These are phyloP conservation scores for Xylaria sp. DNA, from an alignment of 2,329 filamentous ascomycete genomes.

Conservation along the genomic window DNA sequence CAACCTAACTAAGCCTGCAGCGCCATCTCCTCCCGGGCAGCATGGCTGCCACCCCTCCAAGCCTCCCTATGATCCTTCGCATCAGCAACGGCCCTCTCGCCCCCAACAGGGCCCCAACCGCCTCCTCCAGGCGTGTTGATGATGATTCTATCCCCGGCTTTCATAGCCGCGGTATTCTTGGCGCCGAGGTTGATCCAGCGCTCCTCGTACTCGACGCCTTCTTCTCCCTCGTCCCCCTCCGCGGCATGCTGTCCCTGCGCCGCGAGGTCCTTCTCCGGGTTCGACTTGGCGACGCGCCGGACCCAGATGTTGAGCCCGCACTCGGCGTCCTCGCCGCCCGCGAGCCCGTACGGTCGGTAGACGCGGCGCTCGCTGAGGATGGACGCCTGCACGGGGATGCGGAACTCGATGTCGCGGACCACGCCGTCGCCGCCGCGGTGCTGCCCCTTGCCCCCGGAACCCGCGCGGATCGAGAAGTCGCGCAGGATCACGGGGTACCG, in stretches of 20 bases:
- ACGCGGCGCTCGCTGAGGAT: constrained; percentile 80
- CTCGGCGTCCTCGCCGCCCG: constrained; percentile 81
- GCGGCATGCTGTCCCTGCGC: constrained; percentile 31
- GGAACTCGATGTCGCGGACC: constrained; percentile 78
- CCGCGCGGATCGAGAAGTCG: constrained; percentile 70
- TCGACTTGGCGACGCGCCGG: constrained; percentile 71
- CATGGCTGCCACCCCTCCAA: constrained; percentile 69
- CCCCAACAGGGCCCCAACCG: constrained; percentile 74
- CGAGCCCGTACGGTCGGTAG: constrained; percentile 81
- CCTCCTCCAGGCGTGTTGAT: constrained; percentile 82
- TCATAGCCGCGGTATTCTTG: constrained; percentile 84
- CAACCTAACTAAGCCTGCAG: constrained; percentile 58
- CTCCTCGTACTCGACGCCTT: constrained; percentile 63
- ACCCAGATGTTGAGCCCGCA: constrained; percentile 92
- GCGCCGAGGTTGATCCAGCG: constrained; percentile 77
- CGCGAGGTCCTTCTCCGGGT: constrained; percentile 56
- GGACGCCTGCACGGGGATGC: constrained; percentile 75
- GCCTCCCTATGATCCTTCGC: constrained; percentile 65
- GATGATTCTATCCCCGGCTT: constrained; percentile 80
- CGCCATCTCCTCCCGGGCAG: constrained; percentile 67
- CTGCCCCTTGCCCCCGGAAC: constrained; percentile 70
- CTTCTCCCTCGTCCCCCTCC: constrained; percentile 45
- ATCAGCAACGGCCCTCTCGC: constrained; percentile 63
- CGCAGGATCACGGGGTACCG: constrained; percentile 77
- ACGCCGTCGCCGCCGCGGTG: constrained; percentile 76